Percentiles rank a stretch among this genome's conserved stretches.
Evolutionary conservation across 176 grass and related monocot species (phyloP).

Genomic region (Secale cereale): DNA sequence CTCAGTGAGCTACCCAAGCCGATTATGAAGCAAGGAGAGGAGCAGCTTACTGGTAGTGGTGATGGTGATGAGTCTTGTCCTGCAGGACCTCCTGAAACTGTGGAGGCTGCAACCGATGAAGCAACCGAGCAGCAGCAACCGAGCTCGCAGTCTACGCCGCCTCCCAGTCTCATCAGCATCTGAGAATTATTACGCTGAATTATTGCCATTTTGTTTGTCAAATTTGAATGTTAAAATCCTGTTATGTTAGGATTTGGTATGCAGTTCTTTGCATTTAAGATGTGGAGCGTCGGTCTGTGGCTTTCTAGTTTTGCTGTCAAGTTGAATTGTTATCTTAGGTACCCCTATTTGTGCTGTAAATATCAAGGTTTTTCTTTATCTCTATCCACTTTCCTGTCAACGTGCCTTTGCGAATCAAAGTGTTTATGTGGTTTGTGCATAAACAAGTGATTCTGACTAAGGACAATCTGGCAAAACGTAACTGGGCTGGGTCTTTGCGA

Average conservation of each 20-base stretch:
- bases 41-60: constrained; percentile 11
- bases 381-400: too few species aligned
- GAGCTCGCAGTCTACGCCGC: constrained; percentile 4
- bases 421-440: too few species aligned
- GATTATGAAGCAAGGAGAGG: constrained; percentile 30
- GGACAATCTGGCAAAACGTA: too few species aligned
- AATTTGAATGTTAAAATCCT: constrained; percentile 6
- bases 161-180: constrained; percentile 73
- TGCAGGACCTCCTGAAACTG: neutral
- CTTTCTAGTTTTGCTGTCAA: constrained; percentile 36
- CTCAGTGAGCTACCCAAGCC: constrained; percentile 66
- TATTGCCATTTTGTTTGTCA: neutral
- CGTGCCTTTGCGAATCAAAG: too few species aligned
- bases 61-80: constrained; percentile 2
- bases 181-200: constrained; percentile 23
- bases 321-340: neutral
- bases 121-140: constrained; percentile 33
- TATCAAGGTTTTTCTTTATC: constrained; percentile 23
- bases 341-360: constrained; percentile 22
- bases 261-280: constrained; percentile 11
- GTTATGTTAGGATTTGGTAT: constrained; percentile 22
- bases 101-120: constrained; percentile 30
- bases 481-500: too few species aligned
- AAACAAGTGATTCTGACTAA: too few species aligned
- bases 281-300: constrained; percentile 17